Percentiles rank a stretch among this genome's conserved stretches.
Evolutionary conservation across 148 eudicot species (phyloP).

Genomic region (Polygonum maritimum): DNA sequence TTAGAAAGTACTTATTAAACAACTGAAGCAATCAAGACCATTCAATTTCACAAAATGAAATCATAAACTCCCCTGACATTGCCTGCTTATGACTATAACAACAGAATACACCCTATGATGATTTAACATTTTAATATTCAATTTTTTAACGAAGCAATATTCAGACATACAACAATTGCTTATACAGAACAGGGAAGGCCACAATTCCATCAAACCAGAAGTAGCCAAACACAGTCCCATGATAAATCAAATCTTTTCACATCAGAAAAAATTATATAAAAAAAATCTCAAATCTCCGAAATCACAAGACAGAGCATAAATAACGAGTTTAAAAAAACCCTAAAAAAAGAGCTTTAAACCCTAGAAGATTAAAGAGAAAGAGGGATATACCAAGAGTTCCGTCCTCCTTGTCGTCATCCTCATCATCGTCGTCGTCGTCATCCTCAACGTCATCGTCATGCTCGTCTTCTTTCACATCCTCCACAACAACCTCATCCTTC

Average conservation of each 20-base stretch:
- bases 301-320: neutral
- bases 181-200: neutral
- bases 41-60: neutral
- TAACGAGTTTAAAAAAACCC: neutral
- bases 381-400: constrained; percentile 5
- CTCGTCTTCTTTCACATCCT: constrained; percentile 34
- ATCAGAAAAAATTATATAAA: neutral
- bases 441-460: constrained; percentile 33
- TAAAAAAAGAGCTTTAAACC: neutral
- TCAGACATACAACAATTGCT: too few species aligned
- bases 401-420: constrained; percentile 57
- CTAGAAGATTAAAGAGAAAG: neutral
- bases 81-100: neutral
- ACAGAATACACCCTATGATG: neutral
- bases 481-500: constrained; percentile 29
- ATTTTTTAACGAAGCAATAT: too few species aligned
- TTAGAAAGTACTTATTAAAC: too few species aligned
- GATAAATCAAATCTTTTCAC: neutral
- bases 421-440: constrained; percentile 36
- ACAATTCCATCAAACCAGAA: neutral
- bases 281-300: neutral
- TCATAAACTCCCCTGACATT: neutral
- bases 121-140: neutral
- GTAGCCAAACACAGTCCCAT: neutral
- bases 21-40: neutral